Evolutionary conservation across 2,329 filamentous ascomycete genomes (phyloP), one percentile per base, ranked within the genome.

Genomic region (Diplodia intermedia): DNA sequence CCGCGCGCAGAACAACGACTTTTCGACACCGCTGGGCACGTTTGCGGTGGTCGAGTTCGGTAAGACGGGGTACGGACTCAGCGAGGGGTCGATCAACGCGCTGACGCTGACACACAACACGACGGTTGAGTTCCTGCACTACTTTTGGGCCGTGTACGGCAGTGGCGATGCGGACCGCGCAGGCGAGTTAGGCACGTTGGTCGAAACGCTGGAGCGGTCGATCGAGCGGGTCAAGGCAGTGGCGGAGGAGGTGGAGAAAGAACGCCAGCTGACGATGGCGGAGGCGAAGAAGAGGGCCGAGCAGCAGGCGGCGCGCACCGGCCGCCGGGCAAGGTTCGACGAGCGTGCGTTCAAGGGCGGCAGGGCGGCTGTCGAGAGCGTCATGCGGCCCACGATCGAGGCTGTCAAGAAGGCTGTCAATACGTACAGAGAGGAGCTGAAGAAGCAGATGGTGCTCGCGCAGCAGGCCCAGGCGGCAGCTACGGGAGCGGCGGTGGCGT

Each of bases 101-200:
- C 75, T 91, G n/a, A 84, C 83, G 14, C 84, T 91, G 67, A 97
- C 94, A 0, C 93, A 98, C 77, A 94, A 94, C 65, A 99, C 95
- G 0, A 96, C 93, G 0, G 90, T 92, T 47, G 95, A 99, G 76
- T 99, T 98, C 75, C 83, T 99, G n/a, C 92, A 94, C 73, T 96
- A 98, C 78, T 99, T 99, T 82, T 99, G 94, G 94, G 86, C 88
- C 40, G 89, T 94, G 0, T 99, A 97, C 75, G 85, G 97, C 31
- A 97, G 94, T 0, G 94, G 94, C 15, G 92, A 97, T 75, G 82
- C 91, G 0, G 90, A 92, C 69, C 89, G 92, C 40, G 92, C 92
- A 0, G 85, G 85, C 52, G 94, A 99, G 79, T 85, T 97, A 15
- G 88, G 89, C 7, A 93, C 91, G 70, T 85, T 97, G 56, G 89